These are phyloP conservation scores for Venturiaceae sp. DNA, from an alignment of 2,329 filamentous ascomycete species.

Conservation along the genomic window DNA sequence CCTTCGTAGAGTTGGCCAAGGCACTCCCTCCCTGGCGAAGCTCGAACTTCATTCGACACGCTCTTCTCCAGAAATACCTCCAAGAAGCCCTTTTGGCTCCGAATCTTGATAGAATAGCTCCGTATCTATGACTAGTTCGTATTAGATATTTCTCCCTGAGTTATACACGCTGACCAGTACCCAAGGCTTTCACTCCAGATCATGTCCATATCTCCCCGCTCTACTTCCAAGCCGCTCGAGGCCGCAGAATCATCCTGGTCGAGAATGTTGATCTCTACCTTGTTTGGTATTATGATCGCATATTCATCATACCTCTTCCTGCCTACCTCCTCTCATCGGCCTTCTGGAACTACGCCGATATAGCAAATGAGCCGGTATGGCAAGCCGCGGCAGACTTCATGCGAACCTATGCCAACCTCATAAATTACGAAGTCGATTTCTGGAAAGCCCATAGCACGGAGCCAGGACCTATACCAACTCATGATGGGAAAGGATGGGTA, in stretches of 20 bases:
- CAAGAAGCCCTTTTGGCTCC: no score
- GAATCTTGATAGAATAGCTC: no score
- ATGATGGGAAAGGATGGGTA: background rate
- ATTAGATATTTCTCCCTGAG: no score
- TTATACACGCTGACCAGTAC: no score
- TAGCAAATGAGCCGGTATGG: background rate
- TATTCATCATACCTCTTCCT: background rate
- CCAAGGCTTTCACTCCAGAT: background rate
- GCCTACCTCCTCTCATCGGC: constrained; percentile 12
- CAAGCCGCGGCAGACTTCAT: background rate
- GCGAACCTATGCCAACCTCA: background rate
- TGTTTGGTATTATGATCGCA: constrained; percentile 25
- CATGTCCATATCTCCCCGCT: constrained; percentile 12
- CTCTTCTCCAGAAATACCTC: no score
- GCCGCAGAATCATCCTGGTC: constrained; percentile 27
- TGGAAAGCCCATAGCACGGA: background rate
- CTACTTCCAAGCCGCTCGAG: constrained; percentile 28
- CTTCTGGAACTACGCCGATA: constrained; percentile 20
- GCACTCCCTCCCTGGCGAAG: no score
- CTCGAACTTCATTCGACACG: no score
- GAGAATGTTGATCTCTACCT: constrained; percentile 33
- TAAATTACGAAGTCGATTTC: background rate
- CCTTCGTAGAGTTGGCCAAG: no score
- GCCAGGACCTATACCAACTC: background rate
- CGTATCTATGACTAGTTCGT: no score